phyloP scores from a whole-genome alignment of 2,329 filamentous ascomycete genomes.

The Cryphonectria japonica region DNA sequence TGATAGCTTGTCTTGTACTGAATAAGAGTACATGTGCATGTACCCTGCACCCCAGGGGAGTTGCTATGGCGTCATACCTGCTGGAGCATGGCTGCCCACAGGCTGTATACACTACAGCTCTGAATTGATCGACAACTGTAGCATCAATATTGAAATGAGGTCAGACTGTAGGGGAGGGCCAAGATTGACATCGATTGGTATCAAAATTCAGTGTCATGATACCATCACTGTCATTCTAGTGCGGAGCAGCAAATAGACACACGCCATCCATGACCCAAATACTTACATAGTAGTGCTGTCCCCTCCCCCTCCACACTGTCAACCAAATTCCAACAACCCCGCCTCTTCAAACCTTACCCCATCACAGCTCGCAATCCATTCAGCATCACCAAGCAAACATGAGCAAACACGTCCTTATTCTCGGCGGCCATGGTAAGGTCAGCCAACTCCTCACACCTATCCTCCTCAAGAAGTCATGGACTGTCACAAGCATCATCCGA shows the following conservation, averaged over 20 bases:
- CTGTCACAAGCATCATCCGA: constrained; percentile 78
- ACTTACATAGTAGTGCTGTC: constrained; percentile 8
- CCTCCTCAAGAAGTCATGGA: constrained; percentile 74
- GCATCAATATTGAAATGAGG: not conserved
- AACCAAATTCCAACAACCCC: not conserved
- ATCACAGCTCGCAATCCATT: not conserved
- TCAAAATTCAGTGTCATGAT: not conserved
- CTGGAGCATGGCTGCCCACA: not conserved
- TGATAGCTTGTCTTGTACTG: not conserved
- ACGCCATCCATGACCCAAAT: not conserved
- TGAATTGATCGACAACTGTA: not conserved
- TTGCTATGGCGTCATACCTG: constrained; percentile 13
- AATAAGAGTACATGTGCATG: not conserved
- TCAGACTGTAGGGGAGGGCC: not conserved
- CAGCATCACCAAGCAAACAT: constrained; percentile 26
- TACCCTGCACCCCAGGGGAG: not conserved
- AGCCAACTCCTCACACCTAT: constrained; percentile 75
- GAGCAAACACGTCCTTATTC: constrained; percentile 65
- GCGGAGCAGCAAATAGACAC: not conserved
- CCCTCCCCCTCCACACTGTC: constrained; percentile 7
- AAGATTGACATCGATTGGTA: not conserved
- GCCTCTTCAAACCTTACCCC: not conserved
- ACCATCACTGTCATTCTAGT: not conserved
- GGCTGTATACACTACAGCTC: not conserved
- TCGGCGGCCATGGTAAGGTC: constrained; percentile 83